Base-by-base conservation (phyloP, 2,329 filamentous ascomycete species). In the Xylaria sp. region DNA sequence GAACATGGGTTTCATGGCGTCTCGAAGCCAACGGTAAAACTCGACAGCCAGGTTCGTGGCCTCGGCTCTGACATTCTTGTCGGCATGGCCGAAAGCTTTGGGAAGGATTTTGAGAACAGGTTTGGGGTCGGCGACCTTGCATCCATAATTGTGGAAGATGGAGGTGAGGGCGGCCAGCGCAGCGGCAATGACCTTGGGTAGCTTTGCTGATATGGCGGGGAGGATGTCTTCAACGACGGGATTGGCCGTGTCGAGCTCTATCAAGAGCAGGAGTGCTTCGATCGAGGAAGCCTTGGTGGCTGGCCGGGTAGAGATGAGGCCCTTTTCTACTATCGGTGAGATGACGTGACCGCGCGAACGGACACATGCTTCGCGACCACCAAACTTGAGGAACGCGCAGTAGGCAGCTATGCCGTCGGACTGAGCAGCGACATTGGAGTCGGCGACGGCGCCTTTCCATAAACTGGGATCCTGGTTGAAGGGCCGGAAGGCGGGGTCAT, bases 1-100 rank as follows among this genome's bases (percentile, higher is more conserved):
- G 76, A 99, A 98, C 78, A 98, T 90, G 38, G 94, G 92, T 76
- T 99, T 99, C 89, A 99, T 97, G 11, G 94, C 94, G 67, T 99
- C 95, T 69, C 94, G 91, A 35, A 99, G 83, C 95, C 96, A 99
- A 77, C 95, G 85, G 78, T 99, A 99, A 61, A 99, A 87, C 75
- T 99, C 96, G 50, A 97, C 92, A 0, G 94, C 91, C 60, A 99
- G 82, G 70, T 90, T 93, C 49, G 95, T 95, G 28, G 94, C 93
- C 76, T 97, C 95, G 3, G 94, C 93, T 77, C 95, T 90, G 15
- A 99, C 92, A 75, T 98, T 98, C 79, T 99, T 99, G 83, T 99
- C 95, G 33, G 95, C 94, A 75, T 98, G 95, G 19, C 92, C 92
- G 74, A 97, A 99, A 1, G 89, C 90, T 74, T 97, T 96, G 2